Conservation (phyloP, 202 grass and related monocot species). For the Schoenoplectus triqueter region DNA sequence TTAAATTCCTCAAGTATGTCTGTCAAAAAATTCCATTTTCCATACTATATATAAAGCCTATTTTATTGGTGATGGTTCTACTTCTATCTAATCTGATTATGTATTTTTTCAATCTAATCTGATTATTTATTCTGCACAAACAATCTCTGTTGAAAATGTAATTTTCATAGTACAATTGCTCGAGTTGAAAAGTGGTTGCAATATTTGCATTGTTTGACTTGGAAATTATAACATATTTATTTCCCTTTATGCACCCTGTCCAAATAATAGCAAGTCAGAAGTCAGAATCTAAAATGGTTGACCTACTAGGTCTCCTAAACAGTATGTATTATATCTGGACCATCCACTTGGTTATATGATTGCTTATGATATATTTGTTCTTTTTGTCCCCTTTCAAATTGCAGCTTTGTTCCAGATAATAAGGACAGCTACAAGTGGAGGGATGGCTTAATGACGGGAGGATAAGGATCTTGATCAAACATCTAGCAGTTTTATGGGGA, state of each 20-base stretch:
- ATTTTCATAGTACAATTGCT: conserved; percentile 12
- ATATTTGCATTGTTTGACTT: conserved; percentile 3
- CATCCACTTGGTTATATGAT: background rate
- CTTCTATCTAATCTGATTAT: conserved; percentile 13
- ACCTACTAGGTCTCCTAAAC: background rate
- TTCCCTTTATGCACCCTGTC: background rate
- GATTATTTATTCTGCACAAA: conserved; percentile 2
- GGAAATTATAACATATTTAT: background rate
- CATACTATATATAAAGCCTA: background rate
- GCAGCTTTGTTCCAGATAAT: conserved; percentile 88
- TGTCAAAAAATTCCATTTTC: background rate
- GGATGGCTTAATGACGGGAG: conserved; percentile 35
- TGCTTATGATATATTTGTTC: background rate
- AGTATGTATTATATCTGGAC: background rate
- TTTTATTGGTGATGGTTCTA: background rate
- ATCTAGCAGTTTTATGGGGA: conserved; percentile 10
- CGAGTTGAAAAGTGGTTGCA: background rate
- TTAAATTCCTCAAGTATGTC: background rate
- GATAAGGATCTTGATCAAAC: conserved; percentile 4
- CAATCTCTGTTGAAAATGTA: conserved; percentile 25
- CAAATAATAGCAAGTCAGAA: conserved; percentile 1
- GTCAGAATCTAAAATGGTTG: background rate
- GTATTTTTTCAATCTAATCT: background rate
- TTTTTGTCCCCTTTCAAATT: conserved; percentile 33
- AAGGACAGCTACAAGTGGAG: conserved; percentile 62